Evolutionary conservation across 768 basidiomycete genomes (phyloP).

Genomic region (Brasilioporus rufonigricans): DNA sequence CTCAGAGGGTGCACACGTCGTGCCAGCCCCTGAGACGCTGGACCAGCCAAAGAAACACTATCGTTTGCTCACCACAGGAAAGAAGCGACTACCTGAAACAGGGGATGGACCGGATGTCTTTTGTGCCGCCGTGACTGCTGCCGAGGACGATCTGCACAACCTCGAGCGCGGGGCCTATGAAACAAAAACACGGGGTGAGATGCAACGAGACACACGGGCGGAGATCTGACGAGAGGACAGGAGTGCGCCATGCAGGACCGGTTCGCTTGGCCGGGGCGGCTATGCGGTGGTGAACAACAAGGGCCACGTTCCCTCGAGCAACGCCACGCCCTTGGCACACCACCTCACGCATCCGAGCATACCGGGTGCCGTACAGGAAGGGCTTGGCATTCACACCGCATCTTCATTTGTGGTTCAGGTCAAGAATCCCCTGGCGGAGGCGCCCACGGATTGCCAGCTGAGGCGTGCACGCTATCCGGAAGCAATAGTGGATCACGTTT

Average conservation of each 20-base stretch:
- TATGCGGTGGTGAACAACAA: slow-evolving; percentile 58
- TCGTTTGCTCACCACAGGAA: slow-evolving; percentile 52
- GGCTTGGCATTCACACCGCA: slow-evolving; percentile 50
- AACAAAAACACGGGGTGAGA: slow-evolving; percentile 56
- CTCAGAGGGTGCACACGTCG: slow-evolving; percentile 39
- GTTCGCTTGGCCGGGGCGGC: slow-evolving; percentile 53
- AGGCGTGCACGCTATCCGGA: slow-evolving; percentile 46
- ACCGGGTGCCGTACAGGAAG: slow-evolving; percentile 53
- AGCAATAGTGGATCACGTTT: slow-evolving; percentile 48
- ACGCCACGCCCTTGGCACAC: slow-evolving; percentile 57
- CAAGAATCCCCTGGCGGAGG: slow-evolving; percentile 48
- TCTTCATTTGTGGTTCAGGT: slow-evolving; percentile 53
- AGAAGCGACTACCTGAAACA: slow-evolving; percentile 56
- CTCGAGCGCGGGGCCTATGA: slow-evolving; percentile 37
- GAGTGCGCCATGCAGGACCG: slow-evolving; percentile 49
- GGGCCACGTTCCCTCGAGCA: slow-evolving; percentile 40
- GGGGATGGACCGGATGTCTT: slow-evolving; percentile 36
- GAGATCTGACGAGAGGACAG: slow-evolving; percentile 24
- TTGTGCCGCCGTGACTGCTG: slow-evolving; percentile 41
- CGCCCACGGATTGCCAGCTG: slow-evolving; percentile 13
- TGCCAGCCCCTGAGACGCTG: not conserved
- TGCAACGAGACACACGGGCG: not conserved
- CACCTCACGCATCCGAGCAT: slow-evolving; percentile 50
- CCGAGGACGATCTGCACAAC: slow-evolving; percentile 30
- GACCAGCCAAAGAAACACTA: slow-evolving; percentile 39